Percentiles rank a stretch among this genome's conserved stretches.
Conservation (phyloP, 768 basidiomycete genomes). For the Trametes cingulata region DNA sequence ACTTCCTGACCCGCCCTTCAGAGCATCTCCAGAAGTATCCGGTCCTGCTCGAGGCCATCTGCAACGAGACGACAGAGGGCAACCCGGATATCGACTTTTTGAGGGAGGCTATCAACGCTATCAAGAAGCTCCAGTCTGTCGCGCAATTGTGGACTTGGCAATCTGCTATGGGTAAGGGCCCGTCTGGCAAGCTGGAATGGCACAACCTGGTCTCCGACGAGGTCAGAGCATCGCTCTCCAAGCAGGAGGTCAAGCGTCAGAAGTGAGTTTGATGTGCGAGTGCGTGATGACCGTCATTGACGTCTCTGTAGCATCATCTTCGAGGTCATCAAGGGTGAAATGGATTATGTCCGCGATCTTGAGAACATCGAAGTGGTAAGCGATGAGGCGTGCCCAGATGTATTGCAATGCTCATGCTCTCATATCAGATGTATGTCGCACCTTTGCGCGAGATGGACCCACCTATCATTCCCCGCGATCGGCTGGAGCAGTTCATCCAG, state of each 20-base stretch:
- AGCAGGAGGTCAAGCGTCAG: constrained; percentile 82
- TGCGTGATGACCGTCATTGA: neutral
- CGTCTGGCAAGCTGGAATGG: constrained; percentile 86
- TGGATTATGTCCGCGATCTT: constrained; percentile 91
- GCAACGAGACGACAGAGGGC: constrained; percentile 75
- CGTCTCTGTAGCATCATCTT: constrained; percentile 70
- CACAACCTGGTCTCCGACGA: constrained; percentile 80
- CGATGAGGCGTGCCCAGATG: neutral
- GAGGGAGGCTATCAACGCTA: constrained; percentile 79
- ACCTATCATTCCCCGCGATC: constrained; percentile 73
- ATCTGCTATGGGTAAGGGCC: constrained; percentile 80
- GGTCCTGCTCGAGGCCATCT: constrained; percentile 80
- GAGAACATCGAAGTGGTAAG: constrained; percentile 80
- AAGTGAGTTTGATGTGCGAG: constrained; percentile 50
- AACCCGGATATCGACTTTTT: constrained; percentile 86
- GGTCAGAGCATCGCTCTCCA: constrained; percentile 56
- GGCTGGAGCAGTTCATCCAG: constrained; percentile 72
- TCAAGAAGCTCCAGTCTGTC: constrained; percentile 77
- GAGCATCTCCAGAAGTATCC: constrained; percentile 87
- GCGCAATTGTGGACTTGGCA: constrained; percentile 91
- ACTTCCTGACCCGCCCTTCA: constrained; percentile 75
- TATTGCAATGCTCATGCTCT: neutral
- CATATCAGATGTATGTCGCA: constrained; percentile 74
- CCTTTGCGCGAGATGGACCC: constrained; percentile 74
- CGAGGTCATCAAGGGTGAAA: constrained; percentile 93